Evolutionary conservation across 768 basidiomycete genomes (phyloP), one percentile per base, ranked within the genome.

Genomic region (Arthromyces matolae): DNA sequence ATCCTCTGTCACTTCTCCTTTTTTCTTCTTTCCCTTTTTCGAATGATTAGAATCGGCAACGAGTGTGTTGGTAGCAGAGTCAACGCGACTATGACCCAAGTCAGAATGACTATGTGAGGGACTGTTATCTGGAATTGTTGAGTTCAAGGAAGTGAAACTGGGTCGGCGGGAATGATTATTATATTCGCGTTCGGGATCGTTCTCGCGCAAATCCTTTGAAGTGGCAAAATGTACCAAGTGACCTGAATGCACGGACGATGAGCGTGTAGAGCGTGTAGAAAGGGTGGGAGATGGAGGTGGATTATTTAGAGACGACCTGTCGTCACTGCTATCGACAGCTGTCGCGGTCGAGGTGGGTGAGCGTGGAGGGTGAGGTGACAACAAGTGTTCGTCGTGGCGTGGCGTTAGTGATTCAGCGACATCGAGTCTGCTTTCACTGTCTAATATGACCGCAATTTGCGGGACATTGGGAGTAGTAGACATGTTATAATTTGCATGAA

Each of bases 261-360:
- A n/a, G n/a, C n/a, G n/a, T n/a, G n/a, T n/a, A n/a, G n/a, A 86
- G 13, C 71, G 75, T 3, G 73, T 78, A 0, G 89, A 88, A 8
- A 88, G 72, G 0, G 89, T 89, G 1, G 89, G 89, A 0, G 89
- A 91, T 0, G 89, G 87, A 0, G 89, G 89, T 1, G 65, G 63
- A 8, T 51, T 48, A 7, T 64, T 58, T 0, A 51, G 1, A 12
- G 49, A 54, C 12, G 64, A 75, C 19, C 68, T 67, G 29, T 67
- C 71, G 36, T 76, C 76, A n/a, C 75, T 70, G 0, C 68, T 72
- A 16, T 52, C 49, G 16, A 50, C 47, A 37, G 59, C 58, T 27
- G 64, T 57, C 4, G 61, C 54, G 1, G 63, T 62, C 0, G 64
- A 59, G 0, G 63, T 61, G 0, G 64, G 61, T 0, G 66, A 66